phyloP scores from a whole-genome alignment of 1,284 basidiomycete species.

The Pterulicium gracile region DNA sequence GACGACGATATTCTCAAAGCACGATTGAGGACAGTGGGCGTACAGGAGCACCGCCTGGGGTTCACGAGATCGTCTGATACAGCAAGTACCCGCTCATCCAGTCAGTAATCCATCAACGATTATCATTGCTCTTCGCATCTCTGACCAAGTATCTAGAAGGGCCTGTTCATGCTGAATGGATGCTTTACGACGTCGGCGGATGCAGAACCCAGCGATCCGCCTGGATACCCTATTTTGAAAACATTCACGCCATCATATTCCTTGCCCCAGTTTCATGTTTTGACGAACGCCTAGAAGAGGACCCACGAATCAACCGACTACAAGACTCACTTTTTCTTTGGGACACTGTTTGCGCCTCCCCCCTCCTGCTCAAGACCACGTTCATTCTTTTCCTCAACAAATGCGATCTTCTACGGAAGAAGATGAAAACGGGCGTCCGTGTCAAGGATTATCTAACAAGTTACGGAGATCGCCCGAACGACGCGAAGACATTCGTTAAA shows the following conservation, averaged over 20 bases:
- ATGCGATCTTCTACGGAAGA: constrained; percentile 48
- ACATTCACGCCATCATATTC: constrained; percentile 24
- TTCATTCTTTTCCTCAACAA: constrained; percentile 51
- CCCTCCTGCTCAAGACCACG: constrained; percentile 39
- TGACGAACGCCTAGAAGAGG: neutral
- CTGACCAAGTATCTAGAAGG: constrained; percentile 5
- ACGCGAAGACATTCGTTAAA: constrained; percentile 34
- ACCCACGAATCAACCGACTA: constrained; percentile 40
- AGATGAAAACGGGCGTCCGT: constrained; percentile 42
- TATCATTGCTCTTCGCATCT: constrained; percentile 6
- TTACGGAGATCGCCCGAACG: constrained; percentile 48
- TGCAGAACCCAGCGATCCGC: constrained; percentile 21
- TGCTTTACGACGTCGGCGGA: constrained; percentile 13
- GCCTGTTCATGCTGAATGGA: neutral
- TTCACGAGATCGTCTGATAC: constrained; percentile 28
- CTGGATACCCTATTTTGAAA: neutral
- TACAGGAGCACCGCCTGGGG: constrained; percentile 39
- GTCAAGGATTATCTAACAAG: constrained; percentile 42
- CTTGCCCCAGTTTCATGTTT: neutral
- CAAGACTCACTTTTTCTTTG: constrained; percentile 50
- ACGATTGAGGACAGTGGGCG: constrained; percentile 60
- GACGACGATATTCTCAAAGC: constrained; percentile 84
- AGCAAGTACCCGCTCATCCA: too few species aligned
- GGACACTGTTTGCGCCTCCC: constrained; percentile 45
- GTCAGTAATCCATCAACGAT: constrained; percentile 7